These are phyloP conservation scores for Claviceps sp. DNA, from an alignment of 2,329 filamentous ascomycete species.

Conservation along the genomic window DNA sequence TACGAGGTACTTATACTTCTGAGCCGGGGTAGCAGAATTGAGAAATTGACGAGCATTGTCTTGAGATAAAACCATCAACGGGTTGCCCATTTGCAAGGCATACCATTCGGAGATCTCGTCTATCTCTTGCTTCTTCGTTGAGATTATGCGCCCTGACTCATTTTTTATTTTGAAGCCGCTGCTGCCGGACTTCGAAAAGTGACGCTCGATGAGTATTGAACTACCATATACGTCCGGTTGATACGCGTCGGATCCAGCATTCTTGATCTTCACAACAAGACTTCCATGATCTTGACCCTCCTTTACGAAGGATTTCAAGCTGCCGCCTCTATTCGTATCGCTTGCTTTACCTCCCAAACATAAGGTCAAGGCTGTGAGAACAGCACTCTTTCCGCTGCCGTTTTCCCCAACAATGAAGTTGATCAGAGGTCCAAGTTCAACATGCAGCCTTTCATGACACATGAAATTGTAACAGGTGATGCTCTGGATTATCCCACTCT, in stretches of 20 bases:
- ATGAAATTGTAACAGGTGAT: constrained; percentile 90
- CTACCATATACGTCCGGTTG: constrained; percentile 70
- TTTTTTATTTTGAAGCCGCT: constrained; percentile 84
- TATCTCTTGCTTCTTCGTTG: constrained; percentile 72
- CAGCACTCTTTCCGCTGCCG: constrained; percentile 92
- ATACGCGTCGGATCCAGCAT: constrained; percentile 73
- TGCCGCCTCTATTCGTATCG: constrained; percentile 81
- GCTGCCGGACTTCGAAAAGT: constrained; percentile 61
- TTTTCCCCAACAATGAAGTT: constrained; percentile 98
- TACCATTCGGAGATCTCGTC: constrained; percentile 92
- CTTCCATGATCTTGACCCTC: constrained; percentile 66
- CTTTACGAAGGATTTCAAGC: constrained; percentile 82
- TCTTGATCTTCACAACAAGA: constrained; percentile 79
- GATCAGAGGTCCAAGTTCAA: constrained; percentile 82
- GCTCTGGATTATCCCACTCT: constrained; percentile 77
- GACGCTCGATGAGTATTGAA: constrained; percentile 79
- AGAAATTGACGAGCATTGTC: constrained; percentile 91
- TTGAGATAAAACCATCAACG: constrained; percentile 88
- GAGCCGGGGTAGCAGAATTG: constrained; percentile 63
- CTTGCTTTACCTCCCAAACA: constrained; percentile 93
- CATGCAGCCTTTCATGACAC: constrained; percentile 75
- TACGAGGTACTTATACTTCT: constrained; percentile 95
- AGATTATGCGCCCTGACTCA: constrained; percentile 54
- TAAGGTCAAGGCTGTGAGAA: constrained; percentile 82
- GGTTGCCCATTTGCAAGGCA: constrained; percentile 88